Evolutionary conservation across 2,329 filamentous ascomycete species (phyloP).

Genomic region (Drechslerella dactyloides): DNA sequence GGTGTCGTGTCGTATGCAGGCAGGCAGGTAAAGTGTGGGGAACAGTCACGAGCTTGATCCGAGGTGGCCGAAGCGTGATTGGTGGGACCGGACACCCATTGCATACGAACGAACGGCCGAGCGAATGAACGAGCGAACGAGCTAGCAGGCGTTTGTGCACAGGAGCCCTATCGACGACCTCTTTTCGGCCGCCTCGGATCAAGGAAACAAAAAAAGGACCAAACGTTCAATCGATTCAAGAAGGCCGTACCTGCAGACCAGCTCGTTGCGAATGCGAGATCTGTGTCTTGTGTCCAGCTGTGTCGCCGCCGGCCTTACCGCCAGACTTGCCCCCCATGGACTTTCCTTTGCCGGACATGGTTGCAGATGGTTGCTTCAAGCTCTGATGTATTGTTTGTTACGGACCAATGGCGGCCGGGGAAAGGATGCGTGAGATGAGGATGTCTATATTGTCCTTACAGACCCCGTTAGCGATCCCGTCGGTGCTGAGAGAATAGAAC

Average conservation of each 20-base stretch:
- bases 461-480: background rate
- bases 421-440: background rate
- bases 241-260: conserved; percentile 76
- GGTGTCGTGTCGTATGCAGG: conserved; percentile 18
- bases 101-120: conserved; percentile 37
- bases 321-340: conserved; percentile 88
- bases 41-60: conserved; percentile 26
- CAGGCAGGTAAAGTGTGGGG: conserved; percentile 29
- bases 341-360: conserved; percentile 89
- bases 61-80: conserved; percentile 23
- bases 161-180: conserved; percentile 1
- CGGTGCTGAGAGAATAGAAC: background rate
- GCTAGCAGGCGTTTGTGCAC: conserved; percentile 31
- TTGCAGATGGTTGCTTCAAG: conserved; percentile 42
- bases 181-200: background rate
- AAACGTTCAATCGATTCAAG: conserved; percentile 17
- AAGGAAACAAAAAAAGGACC: conserved; percentile 18
- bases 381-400: background rate
- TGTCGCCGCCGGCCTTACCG: conserved; percentile 75
- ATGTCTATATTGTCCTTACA: background rate
- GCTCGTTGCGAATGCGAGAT: conserved; percentile 93
- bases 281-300: conserved; percentile 76
- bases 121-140: no score
- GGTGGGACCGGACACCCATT: conserved; percentile 27
- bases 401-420: background rate